phyloP scores from a whole-genome alignment of 2,329 filamentous ascomycete genomes.

The Cytospora schulzeri region DNA sequence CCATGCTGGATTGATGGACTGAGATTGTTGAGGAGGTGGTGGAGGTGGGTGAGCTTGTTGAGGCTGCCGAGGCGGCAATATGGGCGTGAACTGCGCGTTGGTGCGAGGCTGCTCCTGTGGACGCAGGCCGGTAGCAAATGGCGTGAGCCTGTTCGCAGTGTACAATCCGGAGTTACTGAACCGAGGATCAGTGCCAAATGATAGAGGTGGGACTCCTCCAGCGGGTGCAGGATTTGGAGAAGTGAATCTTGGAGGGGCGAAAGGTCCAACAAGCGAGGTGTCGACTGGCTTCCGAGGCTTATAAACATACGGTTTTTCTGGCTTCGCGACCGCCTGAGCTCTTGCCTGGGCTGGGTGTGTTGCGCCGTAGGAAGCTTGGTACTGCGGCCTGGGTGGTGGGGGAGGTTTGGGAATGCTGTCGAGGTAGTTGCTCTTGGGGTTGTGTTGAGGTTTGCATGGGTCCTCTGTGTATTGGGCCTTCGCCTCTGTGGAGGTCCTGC shows the following conservation, averaged over 20 bases:
- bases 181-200: conserved; percentile 32
- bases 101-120: conserved; percentile 30
- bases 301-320: conserved; percentile 56
- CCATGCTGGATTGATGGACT: conserved; percentile 22
- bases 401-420: conserved; percentile 61
- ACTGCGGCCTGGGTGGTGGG: conserved; percentile 32
- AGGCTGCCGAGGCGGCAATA: not conserved
- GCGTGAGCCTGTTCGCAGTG: conserved; percentile 34
- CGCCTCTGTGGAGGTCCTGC: conserved; percentile 82
- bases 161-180: conserved; percentile 29
- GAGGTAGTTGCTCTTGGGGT: conserved; percentile 71
- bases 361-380: conserved; percentile 28
- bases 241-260: conserved; percentile 41
- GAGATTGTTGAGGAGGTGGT: conserved; percentile 5
- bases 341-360: conserved; percentile 27
- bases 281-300: conserved; percentile 48
- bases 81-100: conserved; percentile 13
- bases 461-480: conserved; percentile 90
- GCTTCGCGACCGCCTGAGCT: conserved; percentile 29
- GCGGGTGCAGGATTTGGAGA: conserved; percentile 32
- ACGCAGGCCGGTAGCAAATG: conserved; percentile 36
- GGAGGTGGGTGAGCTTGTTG: conserved; percentile 9
- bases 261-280: conserved; percentile 32
- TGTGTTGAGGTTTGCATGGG: conserved; percentile 59
- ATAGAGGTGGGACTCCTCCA: conserved; percentile 25